phyloP scores from a whole-genome alignment of 108 stramenopile species.

The Fistulifera solaris region DNA sequence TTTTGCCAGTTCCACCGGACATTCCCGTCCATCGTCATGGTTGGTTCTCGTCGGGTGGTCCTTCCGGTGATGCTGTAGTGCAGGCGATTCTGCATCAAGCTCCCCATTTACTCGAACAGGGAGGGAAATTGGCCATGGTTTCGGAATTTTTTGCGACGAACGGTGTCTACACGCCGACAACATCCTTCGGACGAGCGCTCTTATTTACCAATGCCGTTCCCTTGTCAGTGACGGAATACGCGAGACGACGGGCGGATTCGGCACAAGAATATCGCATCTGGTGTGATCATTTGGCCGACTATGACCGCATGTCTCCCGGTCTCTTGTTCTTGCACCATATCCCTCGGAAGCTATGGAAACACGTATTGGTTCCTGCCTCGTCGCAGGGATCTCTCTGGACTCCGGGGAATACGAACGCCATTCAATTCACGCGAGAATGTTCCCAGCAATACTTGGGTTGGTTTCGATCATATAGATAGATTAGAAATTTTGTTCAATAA shows the following conservation, averaged over 20 bases:
- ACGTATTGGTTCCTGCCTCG: conserved; percentile 41
- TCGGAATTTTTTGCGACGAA: conserved; percentile 61
- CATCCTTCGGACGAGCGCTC: conserved; percentile 10
- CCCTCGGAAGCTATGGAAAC: conserved; percentile 5
- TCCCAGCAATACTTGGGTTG: conserved; percentile 2
- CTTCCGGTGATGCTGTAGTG: conserved; percentile 55
- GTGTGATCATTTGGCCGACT: conserved; percentile 30
- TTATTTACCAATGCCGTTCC: conserved; percentile 62
- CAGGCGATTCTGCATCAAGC: conserved; percentile 25
- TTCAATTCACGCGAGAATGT: conserved; percentile 20
- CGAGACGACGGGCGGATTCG: conserved; percentile 47
- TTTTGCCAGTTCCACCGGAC: conserved; percentile 77
- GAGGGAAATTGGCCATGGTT: conserved; percentile 36
- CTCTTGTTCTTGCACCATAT: conserved; percentile 16
- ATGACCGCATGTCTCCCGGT: conserved; percentile 49
- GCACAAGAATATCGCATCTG: conserved; percentile 30
- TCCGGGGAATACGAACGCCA: conserved; percentile 52
- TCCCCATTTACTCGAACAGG: neutral
- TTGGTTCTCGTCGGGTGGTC: conserved; percentile 34
- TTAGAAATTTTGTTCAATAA: too few relatives aligned
- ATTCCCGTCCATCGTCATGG: neutral
- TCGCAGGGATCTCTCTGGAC: conserved; percentile 64
- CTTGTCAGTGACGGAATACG: conserved; percentile 32
- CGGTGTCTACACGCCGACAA: conserved; percentile 8
- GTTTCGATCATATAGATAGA: too few relatives aligned